These are phyloP conservation scores for Rosa hybrid DNA, from an alignment of 331 rosid genomes.

Conservation along the genomic window DNA sequence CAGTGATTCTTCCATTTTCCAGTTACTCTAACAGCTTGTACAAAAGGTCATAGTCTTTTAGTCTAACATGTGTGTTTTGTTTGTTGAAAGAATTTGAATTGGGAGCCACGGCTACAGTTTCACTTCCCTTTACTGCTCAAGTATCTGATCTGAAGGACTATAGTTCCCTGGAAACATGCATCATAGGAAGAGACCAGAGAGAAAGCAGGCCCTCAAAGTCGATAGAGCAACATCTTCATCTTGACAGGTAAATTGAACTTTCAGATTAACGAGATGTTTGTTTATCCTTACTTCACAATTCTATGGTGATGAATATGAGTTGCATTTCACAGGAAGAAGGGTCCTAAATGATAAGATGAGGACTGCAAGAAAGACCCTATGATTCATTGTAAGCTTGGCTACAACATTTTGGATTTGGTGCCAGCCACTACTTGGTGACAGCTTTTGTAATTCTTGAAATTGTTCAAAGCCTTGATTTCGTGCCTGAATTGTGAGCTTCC, in stretches of 20 bases:
- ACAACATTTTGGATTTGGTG: constrained; percentile 29
- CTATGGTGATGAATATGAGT: background rate
- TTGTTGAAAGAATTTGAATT: constrained; percentile 31
- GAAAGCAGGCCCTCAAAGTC: constrained; percentile 32
- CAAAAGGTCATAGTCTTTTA: background rate
- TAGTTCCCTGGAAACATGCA: constrained; percentile 34
- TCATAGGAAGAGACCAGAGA: constrained; percentile 37
- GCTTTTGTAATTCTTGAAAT: constrained; percentile 24
- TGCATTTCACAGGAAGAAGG: constrained; percentile 33
- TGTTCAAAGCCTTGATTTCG: constrained; percentile 15
- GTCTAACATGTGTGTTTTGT: constrained; percentile 7
- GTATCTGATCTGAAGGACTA: constrained; percentile 34
- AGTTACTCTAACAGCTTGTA: background rate
- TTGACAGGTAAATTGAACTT: constrained; percentile 36
- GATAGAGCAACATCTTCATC: constrained; percentile 39
- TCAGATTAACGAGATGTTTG: background rate
- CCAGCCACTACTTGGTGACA: constrained; percentile 18
- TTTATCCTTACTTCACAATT: background rate
- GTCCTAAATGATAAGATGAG: constrained; percentile 30
- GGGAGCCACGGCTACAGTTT: constrained; percentile 22
- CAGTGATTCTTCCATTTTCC: constrained; percentile 27
- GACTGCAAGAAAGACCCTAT: constrained; percentile 34
- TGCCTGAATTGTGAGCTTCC: constrained; percentile 19
- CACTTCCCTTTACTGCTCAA: constrained; percentile 42
- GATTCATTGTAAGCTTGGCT: constrained; percentile 32